Evolutionary conservation across 495 filamentous ascomycete genomes (phyloP).

Genomic region (Lasiosphaeria hispida): DNA sequence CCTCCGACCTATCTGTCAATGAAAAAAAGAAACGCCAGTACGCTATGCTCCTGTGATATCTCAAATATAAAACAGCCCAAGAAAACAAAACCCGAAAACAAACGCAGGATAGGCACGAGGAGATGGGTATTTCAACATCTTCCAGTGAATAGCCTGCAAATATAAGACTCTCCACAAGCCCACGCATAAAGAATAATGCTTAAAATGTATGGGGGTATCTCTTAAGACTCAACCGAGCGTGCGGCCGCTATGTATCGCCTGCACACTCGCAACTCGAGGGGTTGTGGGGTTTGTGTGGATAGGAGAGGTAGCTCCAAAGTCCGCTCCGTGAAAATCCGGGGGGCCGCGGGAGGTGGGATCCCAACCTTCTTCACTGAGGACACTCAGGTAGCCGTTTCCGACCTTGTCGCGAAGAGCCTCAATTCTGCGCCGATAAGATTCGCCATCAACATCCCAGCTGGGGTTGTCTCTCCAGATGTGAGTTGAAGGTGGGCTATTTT

Average conservation of each 20-base stretch:
- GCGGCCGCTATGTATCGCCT: constrained; percentile 50
- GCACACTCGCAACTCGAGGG: constrained; percentile 44
- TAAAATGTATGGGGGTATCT: constrained; percentile 24
- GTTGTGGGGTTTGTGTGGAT: constrained; percentile 43
- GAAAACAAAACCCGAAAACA: constrained; percentile 2
- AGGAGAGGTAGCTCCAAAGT: constrained; percentile 42
- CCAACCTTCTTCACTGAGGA: constrained; percentile 76
- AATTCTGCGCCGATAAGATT: constrained; percentile 80
- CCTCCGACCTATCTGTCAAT: not conserved
- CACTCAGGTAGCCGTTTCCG: constrained; percentile 79
- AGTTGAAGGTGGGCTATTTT: constrained; percentile 33
- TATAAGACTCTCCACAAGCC: constrained; percentile 7
- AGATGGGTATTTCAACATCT: constrained; percentile 20
- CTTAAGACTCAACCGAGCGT: constrained; percentile 41
- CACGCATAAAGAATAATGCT: constrained; percentile 15
- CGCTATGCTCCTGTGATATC: constrained; percentile 27
- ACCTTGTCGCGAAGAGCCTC: constrained; percentile 81
- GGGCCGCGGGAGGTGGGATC: constrained; percentile 36
- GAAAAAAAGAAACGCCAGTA: constrained; percentile 19
- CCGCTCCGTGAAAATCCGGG: constrained; percentile 32
- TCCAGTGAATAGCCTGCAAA: constrained; percentile 19
- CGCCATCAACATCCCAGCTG: constrained; percentile 68
- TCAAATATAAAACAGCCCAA: constrained; percentile 8
- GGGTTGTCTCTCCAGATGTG: constrained; percentile 45
- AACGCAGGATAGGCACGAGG: not conserved